A percentile compares a stretch with the other conserved stretches of the same genome.
Evolutionary conservation across 192 early-diverging fungal genomes (phyloP).

Genomic region (Spinellus fusiger): DNA sequence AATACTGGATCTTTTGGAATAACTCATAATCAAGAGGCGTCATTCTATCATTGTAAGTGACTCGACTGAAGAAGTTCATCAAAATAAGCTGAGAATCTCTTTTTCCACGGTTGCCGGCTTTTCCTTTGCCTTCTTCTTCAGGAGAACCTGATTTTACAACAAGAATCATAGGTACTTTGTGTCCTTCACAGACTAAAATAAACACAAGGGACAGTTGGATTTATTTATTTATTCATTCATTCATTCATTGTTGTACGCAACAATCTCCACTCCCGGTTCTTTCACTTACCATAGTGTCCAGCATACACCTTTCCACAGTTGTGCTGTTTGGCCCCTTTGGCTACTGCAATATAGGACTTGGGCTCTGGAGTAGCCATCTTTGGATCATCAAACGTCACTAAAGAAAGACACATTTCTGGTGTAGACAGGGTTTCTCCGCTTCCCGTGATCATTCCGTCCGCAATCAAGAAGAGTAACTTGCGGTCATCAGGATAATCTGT

Average conservation of each 20-base stretch:
- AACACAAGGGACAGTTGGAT: neutral
- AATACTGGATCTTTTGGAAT: constrained; percentile 74
- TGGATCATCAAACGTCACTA: constrained; percentile 62
- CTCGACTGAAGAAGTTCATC: constrained; percentile 92
- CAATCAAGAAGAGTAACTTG: constrained; percentile 80
- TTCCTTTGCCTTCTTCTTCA: constrained; percentile 62
- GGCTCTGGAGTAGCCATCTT: constrained; percentile 59
- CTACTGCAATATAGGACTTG: constrained; percentile 73
- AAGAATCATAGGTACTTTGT: constrained; percentile 59
- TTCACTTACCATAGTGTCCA: constrained; percentile 57
- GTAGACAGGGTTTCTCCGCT: constrained; percentile 70
- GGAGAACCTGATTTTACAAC: constrained; percentile 71
- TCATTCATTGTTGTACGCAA: neutral
- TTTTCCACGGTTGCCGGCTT: constrained; percentile 91
- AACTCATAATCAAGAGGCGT: constrained; percentile 87
- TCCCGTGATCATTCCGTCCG: constrained; percentile 92
- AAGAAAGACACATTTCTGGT: constrained; percentile 71
- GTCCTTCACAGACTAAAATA: constrained; percentile 43
- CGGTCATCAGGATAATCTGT: constrained; percentile 84
- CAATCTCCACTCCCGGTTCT: neutral
- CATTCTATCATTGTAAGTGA: constrained; percentile 87
- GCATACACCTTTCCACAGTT: constrained; percentile 77
- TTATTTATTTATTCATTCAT: neutral
- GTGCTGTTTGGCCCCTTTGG: constrained; percentile 68
- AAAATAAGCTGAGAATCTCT: constrained; percentile 94